Evolutionary conservation across 2,329 filamentous ascomycete species (phyloP), one percentile per base, ranked within the genome.

Genomic region (Helicocarpus griseus): DNA sequence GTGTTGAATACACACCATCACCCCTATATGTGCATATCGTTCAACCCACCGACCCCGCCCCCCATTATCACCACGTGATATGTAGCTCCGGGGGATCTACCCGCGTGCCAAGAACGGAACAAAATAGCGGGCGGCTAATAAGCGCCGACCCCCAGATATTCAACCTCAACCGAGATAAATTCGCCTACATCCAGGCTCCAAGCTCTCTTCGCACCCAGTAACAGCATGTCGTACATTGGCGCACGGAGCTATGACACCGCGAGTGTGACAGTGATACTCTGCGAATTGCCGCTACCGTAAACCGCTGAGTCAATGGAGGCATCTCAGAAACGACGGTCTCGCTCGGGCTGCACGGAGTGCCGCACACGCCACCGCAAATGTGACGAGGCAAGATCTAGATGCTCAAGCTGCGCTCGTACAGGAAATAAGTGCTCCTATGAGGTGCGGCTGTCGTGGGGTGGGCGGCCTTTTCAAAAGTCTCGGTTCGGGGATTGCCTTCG

Each of bases 281-380:
- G 8, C 21, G 7, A 24, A 26, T 43, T 43, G 24, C 1, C 21
- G 8, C 40, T 43, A 14, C 24, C 8, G 28, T 24, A 17, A 9
- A 29, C 19, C 6, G n/a, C n/a, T n/a, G n/a, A 29, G 7, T 24
- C 14, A 7, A 44, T 44, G 41, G n/a, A 44, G 17, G 17, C 17
- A 19, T 6, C 22, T 28, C 41, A 4, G 14, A 56, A 54, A 41
- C 54, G 53, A 35, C 52, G 56, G 21, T 58, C 56, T 21, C 54
- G 56, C 7, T 53, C 52, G n/a, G 56, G 56, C 14, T 58, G 56
- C 49, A 56, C 51, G 6, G 53, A 56, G 48, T 58, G 56, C 26
- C 54, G 56, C 29, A 43, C 46, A n/a, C 50, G 54, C 14, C 56
- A 58, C 41, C 54, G 56, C 43, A 58, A 58, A 48, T 58, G 56